phyloP scores from a whole-genome alignment of 1,139 yeast genomes.

The Geotrichum carabidarum region DNA sequence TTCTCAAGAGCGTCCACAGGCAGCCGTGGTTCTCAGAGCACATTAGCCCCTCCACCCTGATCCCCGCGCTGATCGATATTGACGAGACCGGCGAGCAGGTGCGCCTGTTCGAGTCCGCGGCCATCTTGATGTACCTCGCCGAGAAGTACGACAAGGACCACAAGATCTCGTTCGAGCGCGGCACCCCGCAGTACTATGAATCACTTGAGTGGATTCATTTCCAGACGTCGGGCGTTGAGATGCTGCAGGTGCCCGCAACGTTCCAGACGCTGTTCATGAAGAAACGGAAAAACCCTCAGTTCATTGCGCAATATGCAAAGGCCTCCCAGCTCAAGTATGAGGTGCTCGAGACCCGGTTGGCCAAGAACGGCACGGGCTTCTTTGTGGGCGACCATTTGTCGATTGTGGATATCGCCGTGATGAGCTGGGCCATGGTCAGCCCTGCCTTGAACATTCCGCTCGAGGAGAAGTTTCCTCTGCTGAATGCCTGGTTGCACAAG shows the following conservation, averaged over 20 bases:
- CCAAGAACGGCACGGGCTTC: conserved; percentile 27
- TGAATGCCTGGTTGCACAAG: conserved; percentile 44
- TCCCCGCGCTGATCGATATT: conserved; percentile 52
- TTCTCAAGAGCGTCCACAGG: conserved; percentile 44
- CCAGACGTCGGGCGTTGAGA: conserved; percentile 49
- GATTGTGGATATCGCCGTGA: conserved; percentile 49
- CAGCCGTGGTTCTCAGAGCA: conserved; percentile 47
- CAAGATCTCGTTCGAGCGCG: conserved; percentile 45
- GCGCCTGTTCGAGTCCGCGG: conserved; percentile 48
- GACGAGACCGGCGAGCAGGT: conserved; percentile 29
- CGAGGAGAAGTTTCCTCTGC: conserved; percentile 41
- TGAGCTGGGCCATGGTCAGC: conserved; percentile 36
- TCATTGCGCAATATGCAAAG: no score
- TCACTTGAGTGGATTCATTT: conserved; percentile 49
- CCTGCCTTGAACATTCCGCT: conserved; percentile 37
- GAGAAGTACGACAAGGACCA: conserved; percentile 53
- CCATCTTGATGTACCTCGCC: conserved; percentile 51
- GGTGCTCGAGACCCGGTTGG: no score
- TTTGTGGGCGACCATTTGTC: conserved; percentile 55
- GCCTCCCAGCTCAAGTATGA: no score
- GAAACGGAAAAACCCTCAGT: no score
- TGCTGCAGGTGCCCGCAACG: no score
- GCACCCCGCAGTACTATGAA: conserved; percentile 47
- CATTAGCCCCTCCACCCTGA: conserved; percentile 57
- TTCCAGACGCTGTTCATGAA: no score